These are phyloP conservation scores for Ailanthus altissimus DNA, from an alignment of 345 rosid species.

Conservation along the genomic window DNA sequence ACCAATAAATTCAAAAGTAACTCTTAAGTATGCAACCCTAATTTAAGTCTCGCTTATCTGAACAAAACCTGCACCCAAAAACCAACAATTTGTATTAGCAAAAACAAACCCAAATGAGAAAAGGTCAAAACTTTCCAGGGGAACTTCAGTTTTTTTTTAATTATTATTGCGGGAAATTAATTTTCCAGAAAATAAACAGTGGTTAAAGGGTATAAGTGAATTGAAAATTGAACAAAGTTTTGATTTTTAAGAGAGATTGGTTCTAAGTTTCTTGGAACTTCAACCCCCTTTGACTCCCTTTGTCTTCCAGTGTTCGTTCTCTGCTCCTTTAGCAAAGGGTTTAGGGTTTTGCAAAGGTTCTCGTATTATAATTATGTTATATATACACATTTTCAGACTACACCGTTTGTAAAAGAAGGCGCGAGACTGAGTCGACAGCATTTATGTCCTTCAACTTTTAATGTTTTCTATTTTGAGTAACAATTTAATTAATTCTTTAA, in stretches of 20 bases:
- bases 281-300: too few species aligned
- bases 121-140: neutral
- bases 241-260: neutral
- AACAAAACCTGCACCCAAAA: neutral
- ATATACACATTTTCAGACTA: neutral
- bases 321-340: slow-evolving; percentile 9
- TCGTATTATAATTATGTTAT: too few species aligned
- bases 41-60: neutral
- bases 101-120: neutral
- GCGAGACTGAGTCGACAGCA: slow-evolving; percentile 1
- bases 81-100: neutral
- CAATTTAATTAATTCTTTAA: too few species aligned
- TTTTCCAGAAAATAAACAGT: slow-evolving; percentile 1
- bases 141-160: neutral
- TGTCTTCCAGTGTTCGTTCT: neutral
- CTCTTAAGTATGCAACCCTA: neutral
- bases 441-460: neutral
- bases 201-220: neutral
- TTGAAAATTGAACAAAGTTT: neutral
- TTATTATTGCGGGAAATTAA: neutral
- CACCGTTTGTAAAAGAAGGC: neutral
- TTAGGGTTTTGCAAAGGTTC: slow-evolving; percentile 17
- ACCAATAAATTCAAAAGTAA: slow-evolving; percentile 5
- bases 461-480: too few species aligned
- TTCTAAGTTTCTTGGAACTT: neutral